Base-by-base conservation (phyloP, 495 filamentous ascomycete genomes). In the Aspergillus ostianus region DNA sequence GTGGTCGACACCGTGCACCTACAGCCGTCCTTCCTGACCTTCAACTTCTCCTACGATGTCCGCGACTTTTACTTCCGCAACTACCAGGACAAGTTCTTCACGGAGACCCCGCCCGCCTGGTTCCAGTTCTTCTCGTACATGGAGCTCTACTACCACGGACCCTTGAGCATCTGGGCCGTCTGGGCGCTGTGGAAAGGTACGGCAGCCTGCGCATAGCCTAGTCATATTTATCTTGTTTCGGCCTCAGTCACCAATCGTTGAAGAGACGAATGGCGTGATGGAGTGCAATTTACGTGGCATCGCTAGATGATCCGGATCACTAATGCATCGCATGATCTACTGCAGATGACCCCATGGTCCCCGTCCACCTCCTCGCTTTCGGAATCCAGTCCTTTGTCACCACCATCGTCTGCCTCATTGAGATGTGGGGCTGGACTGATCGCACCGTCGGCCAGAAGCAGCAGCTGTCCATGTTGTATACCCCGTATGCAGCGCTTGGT, bases 51-150 rank as follows among this genome's bases (percentile, higher is more conserved):
- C 53, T 62, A 66, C 44, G 46, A 67, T 0, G 46, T 90, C 36
- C 85, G 87, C 36, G 63, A 71, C 0, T 88, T 77, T 73, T 92
- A 93, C 75, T 79, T 90, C 60, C 58, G 70, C 15, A 88, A 79
- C 8, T 90, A 87, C 76, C 83, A 84, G 46, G 92, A 97, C 73
- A 89, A 86, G 26, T 90, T 92, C 76, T 89, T 92, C 68, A 79
- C 81, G 49, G 77, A 77, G 27, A 62, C 67, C 19, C 74, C 85
- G 2, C 86, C 89, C 0, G 76, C 76, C 49, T 97, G 90, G 87
- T 93, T 93, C 71, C 75, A 72, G 3, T 64, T 84, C 5, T 93
- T 87, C 68, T 74, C 86, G 27, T 85, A 80, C 70, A 78, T 91
- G 70, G 91, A 96, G 74, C 62, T 85, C 29, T 56, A 86, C 41